Evolutionary conservation across 2,329 filamentous ascomycete species (phyloP).

Genomic region (Clarireedia hainanense): DNA sequence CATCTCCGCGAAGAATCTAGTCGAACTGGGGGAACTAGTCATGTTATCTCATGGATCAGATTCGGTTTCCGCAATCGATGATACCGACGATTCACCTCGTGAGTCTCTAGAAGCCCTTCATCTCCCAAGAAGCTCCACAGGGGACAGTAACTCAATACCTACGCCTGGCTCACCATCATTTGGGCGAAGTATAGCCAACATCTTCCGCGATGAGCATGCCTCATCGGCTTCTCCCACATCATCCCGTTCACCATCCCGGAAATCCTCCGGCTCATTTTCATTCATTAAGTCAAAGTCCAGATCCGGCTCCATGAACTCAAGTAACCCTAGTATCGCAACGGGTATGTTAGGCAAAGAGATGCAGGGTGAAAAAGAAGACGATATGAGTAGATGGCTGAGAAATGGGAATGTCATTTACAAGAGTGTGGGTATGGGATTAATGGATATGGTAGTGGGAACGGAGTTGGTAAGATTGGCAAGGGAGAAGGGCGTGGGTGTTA

Average conservation of each 20-base stretch:
- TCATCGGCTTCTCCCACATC: neutral
- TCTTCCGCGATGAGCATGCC: neutral
- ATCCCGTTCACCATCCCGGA: conserved; percentile 13
- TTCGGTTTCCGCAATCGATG: conserved; percentile 11
- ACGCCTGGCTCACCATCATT: neutral
- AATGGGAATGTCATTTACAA: conserved; percentile 62
- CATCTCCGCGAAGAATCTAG: conserved; percentile 64
- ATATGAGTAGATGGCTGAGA: conserved; percentile 47
- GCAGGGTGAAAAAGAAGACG: conserved; percentile 35
- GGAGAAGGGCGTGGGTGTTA: conserved; percentile 45
- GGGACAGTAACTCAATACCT: neutral
- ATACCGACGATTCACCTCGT: conserved; percentile 9
- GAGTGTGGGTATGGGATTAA: conserved; percentile 57
- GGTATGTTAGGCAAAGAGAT: conserved; percentile 14
- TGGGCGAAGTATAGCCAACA: neutral
- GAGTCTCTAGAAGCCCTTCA: neutral
- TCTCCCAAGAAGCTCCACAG: neutral
- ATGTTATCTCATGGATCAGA: conserved; percentile 40
- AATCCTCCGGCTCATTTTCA: conserved; percentile 16
- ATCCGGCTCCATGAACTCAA: conserved; percentile 9
- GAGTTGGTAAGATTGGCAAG: conserved; percentile 49
- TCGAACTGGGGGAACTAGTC: conserved; percentile 78
- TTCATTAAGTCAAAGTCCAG: conserved; percentile 9
- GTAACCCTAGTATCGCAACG: conserved; percentile 11
- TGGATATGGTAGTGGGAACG: conserved; percentile 57